Evolutionary conservation across 129 eudicot species (phyloP), one percentile per base, ranked within the genome.

Genomic region (Ambrosia trifida): DNA sequence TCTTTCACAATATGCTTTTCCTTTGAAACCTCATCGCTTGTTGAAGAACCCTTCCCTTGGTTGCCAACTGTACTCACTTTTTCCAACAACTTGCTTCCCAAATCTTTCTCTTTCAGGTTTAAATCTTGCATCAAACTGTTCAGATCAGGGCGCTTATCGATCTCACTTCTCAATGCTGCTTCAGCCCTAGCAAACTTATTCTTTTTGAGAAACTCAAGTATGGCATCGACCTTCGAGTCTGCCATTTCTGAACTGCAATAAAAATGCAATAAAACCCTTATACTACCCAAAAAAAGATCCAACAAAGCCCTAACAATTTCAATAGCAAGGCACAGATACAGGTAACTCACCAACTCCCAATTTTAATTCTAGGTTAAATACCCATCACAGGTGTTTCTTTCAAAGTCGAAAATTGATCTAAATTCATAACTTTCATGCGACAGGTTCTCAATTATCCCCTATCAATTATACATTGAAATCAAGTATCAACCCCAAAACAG

Each of bases 161-260:
- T 70, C 82, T 92, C 98, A 36, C 81, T 79, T 38, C 86, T 82
- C 78, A 92, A 76, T 17, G 98, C 98, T 57, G 96, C 96, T 79
- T 92, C 98, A 16, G 98, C 96, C 77, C 92, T 87, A n/a, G 86
- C 67, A 72, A 92, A 92, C 17, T 90, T 87, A 73, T 92, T 92
- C 86, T 82, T 85, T 56, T 46, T 73, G 65, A 92, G 76, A 56
- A 83, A 92, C 6, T 92, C 95, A 60, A 92, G 72, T 46, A 92
- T 89, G 41, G 76, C 85, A 86, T 89, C 88, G 77, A 92, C 89
- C 60, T 87, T 66, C 33, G 95, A 80, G 76, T 83, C 91, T 68
- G 82, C 95, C 98, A 92, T 92, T 28, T 81, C 73, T 64, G 35
- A 72, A 68, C 74, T 68, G 62, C 71, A 69, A 77, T 43, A 77